Conservation (phyloP, 176 grass and related monocot genomes). For the Cymbopogon citratus region DNA sequence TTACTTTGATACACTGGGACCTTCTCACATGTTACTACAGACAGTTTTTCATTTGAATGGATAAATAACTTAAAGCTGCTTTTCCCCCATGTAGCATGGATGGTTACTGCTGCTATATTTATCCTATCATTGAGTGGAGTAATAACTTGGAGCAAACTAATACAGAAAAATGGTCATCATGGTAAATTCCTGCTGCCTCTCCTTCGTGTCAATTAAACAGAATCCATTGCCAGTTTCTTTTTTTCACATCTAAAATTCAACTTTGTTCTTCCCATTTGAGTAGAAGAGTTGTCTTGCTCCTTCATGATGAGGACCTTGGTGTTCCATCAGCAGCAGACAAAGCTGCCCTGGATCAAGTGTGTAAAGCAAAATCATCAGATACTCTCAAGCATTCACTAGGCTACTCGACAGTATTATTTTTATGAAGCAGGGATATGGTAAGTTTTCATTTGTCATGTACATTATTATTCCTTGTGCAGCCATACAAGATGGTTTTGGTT, state of each 20-base stretch:
- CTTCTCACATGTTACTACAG: not conserved
- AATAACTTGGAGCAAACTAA: conserved; percentile 32
- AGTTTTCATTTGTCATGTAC: not conserved
- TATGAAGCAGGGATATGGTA: conserved; percentile 63
- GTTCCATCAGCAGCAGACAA: conserved; percentile 27
- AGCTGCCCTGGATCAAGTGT: conserved; percentile 37
- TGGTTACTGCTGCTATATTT: conserved; percentile 52
- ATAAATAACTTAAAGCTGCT: not conserved
- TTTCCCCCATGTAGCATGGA: conserved; percentile 38
- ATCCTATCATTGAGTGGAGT: conserved; percentile 45
- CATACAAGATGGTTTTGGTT: not conserved
- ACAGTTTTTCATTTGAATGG: not conserved
- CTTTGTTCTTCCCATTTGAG: not conserved
- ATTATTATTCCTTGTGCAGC: not conserved
- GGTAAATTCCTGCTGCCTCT: conserved; percentile 42
- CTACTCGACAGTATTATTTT: conserved; percentile 53
- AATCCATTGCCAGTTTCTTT: not conserved
- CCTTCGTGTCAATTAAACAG: not conserved
- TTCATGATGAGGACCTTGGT: not conserved
- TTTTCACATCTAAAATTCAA: conserved; percentile 5
- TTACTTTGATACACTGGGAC: not conserved
- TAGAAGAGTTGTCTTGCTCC: conserved; percentile 12
- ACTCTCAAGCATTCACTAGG: conserved; percentile 57
- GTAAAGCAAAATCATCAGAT: conserved; percentile 45
- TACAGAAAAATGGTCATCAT: conserved; percentile 18